Base-by-base conservation (phyloP, 495 filamentous ascomycete genomes). In the Entonaema liquescens region DNA sequence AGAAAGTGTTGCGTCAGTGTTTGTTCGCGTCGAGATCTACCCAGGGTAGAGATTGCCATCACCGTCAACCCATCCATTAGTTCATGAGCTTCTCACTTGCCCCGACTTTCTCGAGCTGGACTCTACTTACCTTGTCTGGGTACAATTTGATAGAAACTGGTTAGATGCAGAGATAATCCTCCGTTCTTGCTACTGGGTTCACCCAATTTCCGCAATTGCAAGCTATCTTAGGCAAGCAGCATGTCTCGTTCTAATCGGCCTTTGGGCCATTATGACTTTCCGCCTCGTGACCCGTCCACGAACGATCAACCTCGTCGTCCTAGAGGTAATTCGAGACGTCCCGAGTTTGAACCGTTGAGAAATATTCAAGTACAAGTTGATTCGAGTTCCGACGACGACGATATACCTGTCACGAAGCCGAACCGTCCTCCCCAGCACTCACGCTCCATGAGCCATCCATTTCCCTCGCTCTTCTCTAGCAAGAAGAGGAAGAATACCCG, bases 391-490 rank as follows among this genome's bases (percentile, higher is more conserved):
- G 81, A 80, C 55, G 81, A 82, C 56, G 77, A 79, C 67, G 79
- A 73, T 56, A 67, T 82, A 38, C 75, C 77, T 50, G 69, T 76
- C n/a, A 63, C 76, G 57, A 78, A 69, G 23, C 64, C 77, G 26
- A 79, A 62, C 38, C 76, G 78, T 52, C 75, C 80, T 42, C 50
- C 42, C 50, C 73, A 69, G 52, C 91, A 94, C 78, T 79, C 82
- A 15, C 90, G 91, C 56, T 92, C 91, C 47, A 86, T 90, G 82
- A 94, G 92, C 77, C 90, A 94, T 68, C 90, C 91, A 5, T 91
- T 93, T 65, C 87, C 89, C 3, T 89, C 89, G 6, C 72, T 89
- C 28, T 89, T 92, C 71, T 82, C 86, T 15, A 81, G 80, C 55
- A 86, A 82, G 59, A 90, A 86, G 79, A 88, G 86, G 70, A 81